Conservation (phyloP, 176 grass and related monocot species). For the Sorghum bicolor region DNA sequence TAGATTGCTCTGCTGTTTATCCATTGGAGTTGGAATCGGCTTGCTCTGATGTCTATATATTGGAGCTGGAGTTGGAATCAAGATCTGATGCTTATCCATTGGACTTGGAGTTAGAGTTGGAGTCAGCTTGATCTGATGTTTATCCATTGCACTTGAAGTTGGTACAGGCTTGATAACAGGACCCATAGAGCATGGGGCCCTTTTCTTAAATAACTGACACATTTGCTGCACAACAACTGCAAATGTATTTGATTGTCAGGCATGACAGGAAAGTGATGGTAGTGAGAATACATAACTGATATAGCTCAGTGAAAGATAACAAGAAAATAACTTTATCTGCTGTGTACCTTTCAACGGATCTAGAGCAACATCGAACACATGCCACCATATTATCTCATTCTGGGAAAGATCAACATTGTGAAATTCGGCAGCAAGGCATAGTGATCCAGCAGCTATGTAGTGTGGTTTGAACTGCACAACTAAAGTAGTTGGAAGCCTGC, state of each 20-base stretch:
- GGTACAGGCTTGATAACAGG: slow-evolving; percentile 4
- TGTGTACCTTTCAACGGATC: slow-evolving; percentile 47
- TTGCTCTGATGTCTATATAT: neutral
- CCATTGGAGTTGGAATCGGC: neutral
- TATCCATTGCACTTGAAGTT: neutral
- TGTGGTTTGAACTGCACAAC: slow-evolving; percentile 59
- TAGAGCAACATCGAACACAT: slow-evolving; percentile 49
- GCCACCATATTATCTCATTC: slow-evolving; percentile 47
- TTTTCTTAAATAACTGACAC: slow-evolving; percentile 40
- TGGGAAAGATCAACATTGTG: slow-evolving; percentile 40
- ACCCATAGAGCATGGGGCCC: neutral
- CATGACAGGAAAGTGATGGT: neutral
- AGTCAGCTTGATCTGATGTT: neutral
- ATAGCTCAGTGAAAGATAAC: neutral
- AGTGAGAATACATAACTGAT: neutral
- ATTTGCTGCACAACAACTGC: slow-evolving; percentile 62
- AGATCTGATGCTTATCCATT: neutral
- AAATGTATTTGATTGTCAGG: slow-evolving; percentile 4
- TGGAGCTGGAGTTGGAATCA: neutral
- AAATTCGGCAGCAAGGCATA: slow-evolving; percentile 43
- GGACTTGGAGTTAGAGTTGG: neutral
- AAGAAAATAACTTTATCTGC: neutral
- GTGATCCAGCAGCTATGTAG: slow-evolving; percentile 56
- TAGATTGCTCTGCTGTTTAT: neutral
- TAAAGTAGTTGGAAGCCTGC: slow-evolving; percentile 47